Base-by-base conservation (phyloP, 495 filamentous ascomycete species). In the Trichoderma asperelloides region DNA sequence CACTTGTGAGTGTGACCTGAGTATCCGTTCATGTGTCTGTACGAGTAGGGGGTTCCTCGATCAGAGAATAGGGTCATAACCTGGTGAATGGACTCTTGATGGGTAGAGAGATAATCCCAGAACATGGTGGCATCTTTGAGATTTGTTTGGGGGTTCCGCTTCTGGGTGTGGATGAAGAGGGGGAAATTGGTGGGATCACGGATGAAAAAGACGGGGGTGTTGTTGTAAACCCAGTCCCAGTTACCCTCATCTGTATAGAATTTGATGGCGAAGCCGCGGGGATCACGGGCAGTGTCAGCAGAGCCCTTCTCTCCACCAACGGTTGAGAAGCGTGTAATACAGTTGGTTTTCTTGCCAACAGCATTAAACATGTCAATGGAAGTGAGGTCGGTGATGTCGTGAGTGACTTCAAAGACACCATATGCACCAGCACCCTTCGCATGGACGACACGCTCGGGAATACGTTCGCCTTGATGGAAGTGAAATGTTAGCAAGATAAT, bases 341-440 rank as follows among this genome's bases (percentile, higher is more conserved):
- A 74, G 2, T 80, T 82, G 0, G 85, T 87, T 71, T 81, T 83
- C 70, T 82, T 78, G 40, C 84, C 83, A 0, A 74, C 71, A 25
- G 71, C 74, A 30, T 71, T 72, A 37, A 83, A 76, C 64, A 84
- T 78, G 45, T 77, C 69, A 51, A 79, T 78, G 70, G 79, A 69
- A 55, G 47, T 69, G 30, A 37, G 13, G n/a, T 30, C 41, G 21
- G 60, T 25, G 2, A 68, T 33, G 30, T 39, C 85, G 21, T 77
- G 89, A 70, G 91, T 92, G 25, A 88, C 90, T 55, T 85, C 87
- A 76, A 96, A 96, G n/a, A 86, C 86, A 40, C 91, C 91, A 69
- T 93, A 86, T 62, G 91, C 91, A 62, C 89, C 82, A 51, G 76
- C 75, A 66, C 78, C 80, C 65, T 79, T 74, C 11, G 80, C 80